Conservation (phyloP, 2,329 filamentous ascomycete genomes). For the Teratosphaeria zuluensis region DNA sequence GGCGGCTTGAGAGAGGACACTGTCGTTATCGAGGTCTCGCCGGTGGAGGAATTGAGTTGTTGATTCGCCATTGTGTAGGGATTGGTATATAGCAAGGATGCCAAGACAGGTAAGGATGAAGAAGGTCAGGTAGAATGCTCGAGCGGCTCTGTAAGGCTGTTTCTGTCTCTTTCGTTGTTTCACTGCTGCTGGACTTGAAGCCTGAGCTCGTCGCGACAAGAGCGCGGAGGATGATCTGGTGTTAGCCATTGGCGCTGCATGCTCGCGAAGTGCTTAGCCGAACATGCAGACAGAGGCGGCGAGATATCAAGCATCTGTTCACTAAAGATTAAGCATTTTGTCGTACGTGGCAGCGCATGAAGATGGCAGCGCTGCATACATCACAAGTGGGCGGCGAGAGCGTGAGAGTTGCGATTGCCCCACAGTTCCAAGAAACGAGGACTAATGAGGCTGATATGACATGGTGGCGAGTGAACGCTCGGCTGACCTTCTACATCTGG, state of each 20-base stretch:
- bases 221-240: neutral
- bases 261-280: neutral
- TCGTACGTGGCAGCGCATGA: neutral
- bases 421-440: neutral
- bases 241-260: constrained; percentile 4
- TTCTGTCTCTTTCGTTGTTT: neutral
- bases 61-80: constrained; percentile 27
- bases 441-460: too few relatives aligned
- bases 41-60: constrained; percentile 38
- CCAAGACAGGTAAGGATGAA: constrained; percentile 22
- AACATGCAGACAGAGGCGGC: neutral
- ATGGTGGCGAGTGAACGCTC: neutral
- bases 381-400: neutral
- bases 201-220: neutral
- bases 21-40: constrained; percentile 21
- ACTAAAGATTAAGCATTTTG: neutral
- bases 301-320: neutral
- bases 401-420: neutral
- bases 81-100: constrained; percentile 12
- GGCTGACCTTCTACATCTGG: neutral
- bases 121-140: constrained; percentile 39
- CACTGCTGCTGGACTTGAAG: neutral
- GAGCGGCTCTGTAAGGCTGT: constrained; percentile 28
- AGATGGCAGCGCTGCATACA: neutral
- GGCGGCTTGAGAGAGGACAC: constrained; percentile 15